Evolutionary conservation across 106 monocot genomes (phyloP).

Genomic region (Platanthera zijinensis): DNA sequence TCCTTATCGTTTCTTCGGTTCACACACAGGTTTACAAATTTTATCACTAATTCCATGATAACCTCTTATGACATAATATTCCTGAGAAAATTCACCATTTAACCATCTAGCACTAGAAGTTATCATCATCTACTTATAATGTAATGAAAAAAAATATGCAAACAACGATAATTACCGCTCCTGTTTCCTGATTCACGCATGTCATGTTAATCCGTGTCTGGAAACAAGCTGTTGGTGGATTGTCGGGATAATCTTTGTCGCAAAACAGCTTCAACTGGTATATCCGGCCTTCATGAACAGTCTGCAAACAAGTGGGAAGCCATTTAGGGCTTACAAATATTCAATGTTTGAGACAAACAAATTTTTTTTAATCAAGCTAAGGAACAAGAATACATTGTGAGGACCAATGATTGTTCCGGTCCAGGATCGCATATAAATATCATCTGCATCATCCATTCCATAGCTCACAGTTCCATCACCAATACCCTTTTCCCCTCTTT

Average conservation of each 20-base stretch:
- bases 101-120: no score
- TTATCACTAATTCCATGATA: no score
- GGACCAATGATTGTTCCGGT: constrained; percentile 86
- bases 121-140: neutral
- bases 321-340: constrained; percentile 33
- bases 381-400: constrained; percentile 37
- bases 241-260: constrained; percentile 58
- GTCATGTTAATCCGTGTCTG: constrained; percentile 69
- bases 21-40: no score
- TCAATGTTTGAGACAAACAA: neutral
- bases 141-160: neutral
- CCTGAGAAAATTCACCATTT: no score
- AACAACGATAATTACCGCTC: constrained; percentile 28
- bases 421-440: constrained; percentile 68
- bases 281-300: constrained; percentile 72
- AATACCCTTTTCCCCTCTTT: constrained; percentile 89
- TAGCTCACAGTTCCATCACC: constrained; percentile 82
- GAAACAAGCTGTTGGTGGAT: constrained; percentile 59
- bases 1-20: no score
- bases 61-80: no score
- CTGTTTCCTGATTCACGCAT: constrained; percentile 69
- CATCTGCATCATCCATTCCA: constrained; percentile 89
- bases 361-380: neutral
- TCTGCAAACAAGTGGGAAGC: constrained; percentile 28
- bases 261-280: constrained; percentile 79